A percentile compares a stretch with the other conserved stretches of the same genome.
phyloP scores from a whole-genome alignment of 1,284 basidiomycete species.

The Lentinula novae-zelandiae region DNA sequence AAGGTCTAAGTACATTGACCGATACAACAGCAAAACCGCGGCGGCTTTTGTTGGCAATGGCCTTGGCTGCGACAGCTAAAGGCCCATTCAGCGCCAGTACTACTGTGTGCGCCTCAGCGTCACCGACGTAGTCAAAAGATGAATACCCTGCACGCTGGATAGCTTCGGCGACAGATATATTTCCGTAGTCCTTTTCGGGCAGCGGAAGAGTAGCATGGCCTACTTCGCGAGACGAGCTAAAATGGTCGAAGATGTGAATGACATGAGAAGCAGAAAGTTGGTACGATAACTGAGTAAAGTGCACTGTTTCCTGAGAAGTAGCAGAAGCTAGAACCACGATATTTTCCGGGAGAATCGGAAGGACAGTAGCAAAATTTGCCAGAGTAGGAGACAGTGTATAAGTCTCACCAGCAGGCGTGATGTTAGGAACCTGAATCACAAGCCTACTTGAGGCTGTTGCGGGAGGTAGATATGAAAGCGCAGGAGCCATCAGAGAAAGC shows the following conservation, averaged over 20 bases:
- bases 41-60: constrained; percentile 37
- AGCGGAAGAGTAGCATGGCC: constrained; percentile 44
- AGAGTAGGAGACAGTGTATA: constrained; percentile 72
- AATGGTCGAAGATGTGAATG: constrained; percentile 78
- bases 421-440: constrained; percentile 74
- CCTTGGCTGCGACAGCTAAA: constrained; percentile 55
- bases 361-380: constrained; percentile 58
- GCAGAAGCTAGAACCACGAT: constrained; percentile 81
- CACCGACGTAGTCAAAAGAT: constrained; percentile 69
- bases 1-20: constrained; percentile 75
- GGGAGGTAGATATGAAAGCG: constrained; percentile 61
- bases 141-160: constrained; percentile 53
- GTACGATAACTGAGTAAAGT: constrained; percentile 70
- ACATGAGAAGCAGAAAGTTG: constrained; percentile 59
- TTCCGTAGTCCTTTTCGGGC: constrained; percentile 26
- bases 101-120: constrained; percentile 51
- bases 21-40: constrained; percentile 58
- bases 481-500: constrained; percentile 73
- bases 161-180: constrained; percentile 39
- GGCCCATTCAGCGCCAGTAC: constrained; percentile 70
- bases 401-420: constrained; percentile 61
- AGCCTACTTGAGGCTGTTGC: constrained; percentile 63
- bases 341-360: constrained; percentile 62
- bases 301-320: constrained; percentile 73
- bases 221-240: constrained; percentile 66